Percentiles rank a stretch among this genome's conserved stretches.
These are phyloP conservation scores for Phytophthora uliginosa DNA, from an alignment of 352 stramenopile genomes.

Conservation along the genomic window DNA sequence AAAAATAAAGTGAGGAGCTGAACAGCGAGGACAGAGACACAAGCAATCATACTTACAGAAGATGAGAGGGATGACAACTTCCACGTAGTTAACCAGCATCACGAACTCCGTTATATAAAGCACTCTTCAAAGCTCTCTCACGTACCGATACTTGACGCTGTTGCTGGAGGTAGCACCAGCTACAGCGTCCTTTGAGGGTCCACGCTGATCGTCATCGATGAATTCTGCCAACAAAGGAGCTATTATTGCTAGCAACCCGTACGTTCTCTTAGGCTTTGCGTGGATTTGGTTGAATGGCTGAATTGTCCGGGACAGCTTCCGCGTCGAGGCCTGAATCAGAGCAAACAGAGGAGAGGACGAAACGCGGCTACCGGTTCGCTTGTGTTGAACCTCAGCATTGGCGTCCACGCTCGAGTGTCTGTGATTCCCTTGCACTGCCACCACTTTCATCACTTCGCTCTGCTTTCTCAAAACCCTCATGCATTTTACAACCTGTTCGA, in stretches of 20 bases:
- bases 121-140: slow-evolving; percentile 24
- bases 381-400: not conserved
- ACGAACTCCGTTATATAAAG: slow-evolving; percentile 52
- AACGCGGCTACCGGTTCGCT: not conserved
- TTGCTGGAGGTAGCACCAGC: not conserved
- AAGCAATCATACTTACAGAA: slow-evolving; percentile 38
- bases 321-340: not conserved
- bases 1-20: not conserved
- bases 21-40: not conserved
- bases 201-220: not conserved
- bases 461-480: slow-evolving; percentile 1
- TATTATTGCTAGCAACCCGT: not conserved
- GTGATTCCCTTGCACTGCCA: not conserved
- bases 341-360: not conserved
- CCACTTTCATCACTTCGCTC: not conserved
- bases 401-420: not conserved
- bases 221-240: not conserved
- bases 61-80: slow-evolving; percentile 42
- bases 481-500: slow-evolving; percentile 4
- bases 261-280: not conserved
- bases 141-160: slow-evolving; percentile 16
- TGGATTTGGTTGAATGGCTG: not conserved
- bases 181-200: not conserved
- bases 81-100: slow-evolving; percentile 44
- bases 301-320: not conserved